Conservation (phyloP, 257 asterid genomes). For the Nicotiana benthamiana region DNA sequence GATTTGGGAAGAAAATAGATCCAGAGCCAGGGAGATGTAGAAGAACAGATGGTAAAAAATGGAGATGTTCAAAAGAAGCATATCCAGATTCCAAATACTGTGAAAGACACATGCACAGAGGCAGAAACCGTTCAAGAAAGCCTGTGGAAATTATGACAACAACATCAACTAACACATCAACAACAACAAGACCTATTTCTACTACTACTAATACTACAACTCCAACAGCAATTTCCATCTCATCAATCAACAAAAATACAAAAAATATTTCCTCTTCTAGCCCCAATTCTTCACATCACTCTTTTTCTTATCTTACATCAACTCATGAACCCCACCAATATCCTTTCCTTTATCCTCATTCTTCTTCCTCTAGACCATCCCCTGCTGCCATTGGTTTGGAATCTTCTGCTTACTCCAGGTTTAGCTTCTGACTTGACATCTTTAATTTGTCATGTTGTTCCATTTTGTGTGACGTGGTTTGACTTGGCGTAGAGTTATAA, state of each 20-base stretch:
- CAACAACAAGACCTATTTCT: constrained; percentile 8
- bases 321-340: not conserved
- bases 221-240: constrained; percentile 22
- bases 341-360: constrained; percentile 27
- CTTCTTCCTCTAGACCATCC: constrained; percentile 23
- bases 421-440: too few species aligned
- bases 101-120: constrained; percentile 99
- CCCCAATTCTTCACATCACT: not conserved
- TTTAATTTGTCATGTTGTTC: not conserved
- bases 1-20: constrained; percentile 76
- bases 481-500: too few species aligned
- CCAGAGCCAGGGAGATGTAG: constrained; percentile 98
- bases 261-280: not conserved
- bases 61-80: constrained; percentile 96
- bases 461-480: too few species aligned
- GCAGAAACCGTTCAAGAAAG: constrained; percentile 99
- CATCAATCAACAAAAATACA: constrained; percentile 25
- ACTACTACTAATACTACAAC: not conserved
- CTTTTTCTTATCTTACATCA: not conserved
- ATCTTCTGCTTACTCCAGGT: constrained; percentile 40
- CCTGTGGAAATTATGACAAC: constrained; percentile 69
- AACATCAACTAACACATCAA: not conserved
- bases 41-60: constrained; percentile 93
- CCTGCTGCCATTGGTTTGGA: constrained; percentile 21
- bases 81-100: constrained; percentile 96